Evolutionary conservation across 2,329 filamentous ascomycete species (phyloP), one percentile per base, ranked within the genome.

Genomic region (Verticillium tricorpus): DNA sequence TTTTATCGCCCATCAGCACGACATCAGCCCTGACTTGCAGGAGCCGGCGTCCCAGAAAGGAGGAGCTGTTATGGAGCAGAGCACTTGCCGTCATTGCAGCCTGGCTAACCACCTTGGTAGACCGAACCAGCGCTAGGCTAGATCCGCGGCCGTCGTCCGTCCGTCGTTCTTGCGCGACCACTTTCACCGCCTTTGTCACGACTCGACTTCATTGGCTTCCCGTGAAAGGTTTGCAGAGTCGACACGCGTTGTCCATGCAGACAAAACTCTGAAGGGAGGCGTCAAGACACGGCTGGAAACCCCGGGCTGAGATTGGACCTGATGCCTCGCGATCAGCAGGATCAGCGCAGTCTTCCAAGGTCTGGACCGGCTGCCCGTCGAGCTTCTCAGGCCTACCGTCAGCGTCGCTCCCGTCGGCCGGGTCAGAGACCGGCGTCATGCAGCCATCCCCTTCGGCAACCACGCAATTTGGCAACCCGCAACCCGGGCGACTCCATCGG

Each of bases 161-260:
- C 45, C 45, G 22, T 11, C 45, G 14, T 9, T 7, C 19, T 52
- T 19, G 34, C n/a, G 15, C 58, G 25, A 40, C 40, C 39, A 19
- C 28, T 45, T 52, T 59, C 58, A 59, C 58, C 58, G 58, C 58
- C 45, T 52, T 54, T 59, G 32, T 54, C 58, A 54, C 58, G 58
- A 35, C 17, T 59, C 58, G 35, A 56, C 25, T 56, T 34, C 54
- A 56, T 56, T 56, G 54, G 54, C 14, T 25, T 12, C 32, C 54
- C n/a, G 54, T 19, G 54, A 56, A 32, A 14, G 25, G 28, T 56
- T 32, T 56, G 54, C 54, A 25, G 28, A 56, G 54, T 56, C 31
- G 31, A 34, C 54, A 17, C 54, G 54, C 25, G 54, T 31, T 56
- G 31, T 56, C 31, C 32, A 32, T 56, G 54, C 25, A 32, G 25